A percentile compares a stretch with the other conserved stretches of the same genome.
Conservation (phyloP, 2,329 filamentous ascomycete genomes). For the Mycogone perniciosa region DNA sequence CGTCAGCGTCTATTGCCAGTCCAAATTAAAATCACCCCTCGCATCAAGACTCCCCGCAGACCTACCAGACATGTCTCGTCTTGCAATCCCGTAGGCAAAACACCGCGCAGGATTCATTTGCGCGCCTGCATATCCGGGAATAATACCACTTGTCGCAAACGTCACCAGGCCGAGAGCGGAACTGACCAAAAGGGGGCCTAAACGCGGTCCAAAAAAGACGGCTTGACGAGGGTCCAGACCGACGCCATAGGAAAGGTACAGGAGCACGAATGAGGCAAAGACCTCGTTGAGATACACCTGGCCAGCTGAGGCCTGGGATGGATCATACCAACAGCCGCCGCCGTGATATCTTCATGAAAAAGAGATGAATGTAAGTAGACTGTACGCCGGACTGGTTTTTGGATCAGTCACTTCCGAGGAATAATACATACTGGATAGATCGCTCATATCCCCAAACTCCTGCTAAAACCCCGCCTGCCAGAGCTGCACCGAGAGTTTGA, state of each 20-base stretch:
- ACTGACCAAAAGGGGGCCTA: slow-evolving; percentile 44
- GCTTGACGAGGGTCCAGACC: slow-evolving; percentile 48
- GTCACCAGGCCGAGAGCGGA: slow-evolving; percentile 30
- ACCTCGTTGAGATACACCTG: slow-evolving; percentile 44
- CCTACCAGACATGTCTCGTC: slow-evolving; percentile 18
- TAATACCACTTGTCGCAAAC: slow-evolving; percentile 32
- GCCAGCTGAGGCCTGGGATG: slow-evolving; percentile 26
- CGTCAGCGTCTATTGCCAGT: slow-evolving; percentile 14
- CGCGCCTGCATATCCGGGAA: slow-evolving; percentile 36
- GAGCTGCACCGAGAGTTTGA: slow-evolving; percentile 38
- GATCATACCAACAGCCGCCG: slow-evolving; percentile 34
- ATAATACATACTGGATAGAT: slow-evolving; percentile 20
- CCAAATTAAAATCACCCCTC: background rate
- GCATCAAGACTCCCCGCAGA: slow-evolving; percentile 3
- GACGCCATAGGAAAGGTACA: slow-evolving; percentile 44
- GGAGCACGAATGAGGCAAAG: slow-evolving; percentile 26
- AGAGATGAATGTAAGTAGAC: background rate
- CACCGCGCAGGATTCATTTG: slow-evolving; percentile 40
- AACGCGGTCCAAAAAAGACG: slow-evolving; percentile 41
- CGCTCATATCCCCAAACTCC: slow-evolving; percentile 27
- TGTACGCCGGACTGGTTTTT: background rate
- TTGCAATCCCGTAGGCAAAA: slow-evolving; percentile 37
- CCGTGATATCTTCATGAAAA: slow-evolving; percentile 18
- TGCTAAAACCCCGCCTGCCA: slow-evolving; percentile 38
- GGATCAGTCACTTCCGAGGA: background rate